Percentiles rank a stretch among this genome's conserved stretches.
Evolutionary conservation across 768 basidiomycete genomes (phyloP).

Genomic region (Tubosaeta sp.): DNA sequence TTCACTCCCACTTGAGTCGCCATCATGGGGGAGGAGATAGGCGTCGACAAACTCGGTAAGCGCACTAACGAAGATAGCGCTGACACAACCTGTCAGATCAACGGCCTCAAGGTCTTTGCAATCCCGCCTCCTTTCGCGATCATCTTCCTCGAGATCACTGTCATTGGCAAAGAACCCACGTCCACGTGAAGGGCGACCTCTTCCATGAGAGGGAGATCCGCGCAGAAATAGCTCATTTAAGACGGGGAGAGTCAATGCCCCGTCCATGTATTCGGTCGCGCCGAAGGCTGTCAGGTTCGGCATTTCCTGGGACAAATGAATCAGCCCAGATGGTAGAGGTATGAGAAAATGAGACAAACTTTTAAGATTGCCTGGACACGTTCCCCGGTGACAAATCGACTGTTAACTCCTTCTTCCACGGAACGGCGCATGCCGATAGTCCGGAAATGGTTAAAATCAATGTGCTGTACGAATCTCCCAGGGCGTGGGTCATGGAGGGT

Average conservation of each 20-base stretch:
- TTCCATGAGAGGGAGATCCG: slow-evolving; percentile 64
- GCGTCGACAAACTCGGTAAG: slow-evolving; percentile 77
- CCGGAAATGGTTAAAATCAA: slow-evolving; percentile 96
- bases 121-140: slow-evolving; percentile 66
- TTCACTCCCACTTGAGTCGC: slow-evolving; percentile 43
- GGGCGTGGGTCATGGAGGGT: slow-evolving; percentile 66
- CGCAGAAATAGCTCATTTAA: slow-evolving; percentile 89
- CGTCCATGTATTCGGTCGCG: slow-evolving; percentile 99
- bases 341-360: slow-evolving; percentile 37
- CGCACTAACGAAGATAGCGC: slow-evolving; percentile 81
- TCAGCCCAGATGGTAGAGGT: slow-evolving; percentile 5
- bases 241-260: slow-evolving; percentile 78
- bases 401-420: slow-evolving; percentile 82
- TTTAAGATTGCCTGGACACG: slow-evolving; percentile 76
- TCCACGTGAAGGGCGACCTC: slow-evolving; percentile 65
- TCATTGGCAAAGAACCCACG: slow-evolving; percentile 48
- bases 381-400: slow-evolving; percentile 90
- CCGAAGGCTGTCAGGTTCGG: slow-evolving; percentile 84
- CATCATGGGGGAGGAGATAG: slow-evolving; percentile 46
- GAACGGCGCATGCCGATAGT: slow-evolving; percentile 95
- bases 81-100: slow-evolving; percentile 94
- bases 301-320: slow-evolving; percentile 57
- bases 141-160: slow-evolving; percentile 68
- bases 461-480: slow-evolving; percentile 75
- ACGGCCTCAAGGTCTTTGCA: slow-evolving; percentile 81